Evolutionary conservation across 148 eudicot genomes (phyloP).

Genomic region (Pharnaceum exiguum): DNA sequence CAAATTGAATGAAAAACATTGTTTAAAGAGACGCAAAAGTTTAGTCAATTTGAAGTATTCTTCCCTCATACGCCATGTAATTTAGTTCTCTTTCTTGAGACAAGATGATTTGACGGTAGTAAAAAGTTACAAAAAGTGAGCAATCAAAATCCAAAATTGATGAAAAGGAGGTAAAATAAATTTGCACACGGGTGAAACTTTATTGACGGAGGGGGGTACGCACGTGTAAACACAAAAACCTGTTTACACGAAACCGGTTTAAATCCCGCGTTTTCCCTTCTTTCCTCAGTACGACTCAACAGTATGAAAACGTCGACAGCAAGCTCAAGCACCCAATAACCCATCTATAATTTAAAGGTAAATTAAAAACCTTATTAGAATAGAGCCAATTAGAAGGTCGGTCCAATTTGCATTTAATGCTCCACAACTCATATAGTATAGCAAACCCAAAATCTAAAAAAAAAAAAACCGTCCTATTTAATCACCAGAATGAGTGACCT

Average conservation of each 20-base stretch:
- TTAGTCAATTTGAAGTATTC: not conserved
- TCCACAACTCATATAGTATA: not conserved
- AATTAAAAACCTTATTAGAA: not conserved
- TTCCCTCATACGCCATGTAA: not conserved
- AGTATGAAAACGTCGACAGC: slow-evolving; percentile 23
- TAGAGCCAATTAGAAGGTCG: slow-evolving; percentile 20
- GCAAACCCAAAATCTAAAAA: not conserved
- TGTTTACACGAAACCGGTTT: slow-evolving; percentile 28
- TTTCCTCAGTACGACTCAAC: not conserved
- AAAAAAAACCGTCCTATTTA: slow-evolving; percentile 21
- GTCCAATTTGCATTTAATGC: slow-evolving; percentile 23
- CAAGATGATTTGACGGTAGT: too few species aligned
- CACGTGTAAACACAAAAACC: slow-evolving; percentile 23
- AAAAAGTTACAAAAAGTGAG: not conserved
- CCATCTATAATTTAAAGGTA: not conserved
- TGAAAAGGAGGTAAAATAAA: not conserved
- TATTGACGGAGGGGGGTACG: slow-evolving; percentile 12
- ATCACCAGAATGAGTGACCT: too few species aligned
- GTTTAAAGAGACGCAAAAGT: too few species aligned
- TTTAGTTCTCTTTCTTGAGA: too few species aligned
- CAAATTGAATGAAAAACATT: too few species aligned
- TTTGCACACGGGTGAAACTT: slow-evolving; percentile 13
- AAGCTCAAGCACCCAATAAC: slow-evolving; percentile 22
- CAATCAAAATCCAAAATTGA: not conserved
- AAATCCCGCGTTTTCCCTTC: slow-evolving; percentile 21